These are phyloP conservation scores for Kodamaea nitidulidarum DNA, from an alignment of 805 yeast species.

Conservation along the genomic window DNA sequence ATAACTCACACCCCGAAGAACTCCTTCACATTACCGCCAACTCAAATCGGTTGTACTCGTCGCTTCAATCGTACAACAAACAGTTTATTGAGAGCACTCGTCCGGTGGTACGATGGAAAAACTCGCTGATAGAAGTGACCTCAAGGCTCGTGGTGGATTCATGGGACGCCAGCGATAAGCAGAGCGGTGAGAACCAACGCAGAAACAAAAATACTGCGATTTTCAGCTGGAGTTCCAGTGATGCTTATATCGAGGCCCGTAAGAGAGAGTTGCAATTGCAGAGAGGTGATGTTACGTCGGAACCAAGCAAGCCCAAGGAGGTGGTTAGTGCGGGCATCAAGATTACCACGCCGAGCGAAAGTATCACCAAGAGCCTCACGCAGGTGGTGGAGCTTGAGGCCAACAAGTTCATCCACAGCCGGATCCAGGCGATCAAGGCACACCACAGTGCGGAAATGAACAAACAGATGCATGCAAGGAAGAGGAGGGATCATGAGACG, in stretches of 20 bases:
- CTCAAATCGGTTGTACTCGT: constrained; percentile 28
- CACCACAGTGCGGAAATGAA: constrained; percentile 37
- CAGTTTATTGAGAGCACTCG: constrained; percentile 26
- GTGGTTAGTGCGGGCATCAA: constrained; percentile 2
- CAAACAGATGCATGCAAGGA: constrained; percentile 35
- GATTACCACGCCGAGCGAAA: constrained; percentile 17
- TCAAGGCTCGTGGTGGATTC: constrained; percentile 19
- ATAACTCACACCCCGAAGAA: constrained; percentile 22
- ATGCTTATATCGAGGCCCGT: constrained; percentile 32
- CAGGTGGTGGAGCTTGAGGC: constrained; percentile 33
- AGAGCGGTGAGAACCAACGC: constrained; percentile 8
- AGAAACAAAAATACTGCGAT: constrained; percentile 23
- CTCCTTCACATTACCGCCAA: constrained; percentile 28
- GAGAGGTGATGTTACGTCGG: constrained; percentile 3
- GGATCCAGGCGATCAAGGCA: constrained; percentile 35
- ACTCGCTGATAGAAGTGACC: constrained; percentile 22
- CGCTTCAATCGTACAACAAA: constrained; percentile 31
- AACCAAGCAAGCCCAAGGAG: constrained; percentile 1
- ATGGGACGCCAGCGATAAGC: constrained; percentile 19
- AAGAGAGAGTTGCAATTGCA: constrained; percentile 21
- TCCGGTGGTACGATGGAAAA: constrained; percentile 28
- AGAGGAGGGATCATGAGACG: constrained; percentile 36
- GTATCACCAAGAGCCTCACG: constrained; percentile 24
- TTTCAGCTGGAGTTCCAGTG: constrained; percentile 43
- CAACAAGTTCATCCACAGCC: constrained; percentile 33